Evolutionary conservation across 2,329 filamentous ascomycete species (phyloP), one percentile per base, ranked within the genome.

Genomic region (Bretziella fagacearum): DNA sequence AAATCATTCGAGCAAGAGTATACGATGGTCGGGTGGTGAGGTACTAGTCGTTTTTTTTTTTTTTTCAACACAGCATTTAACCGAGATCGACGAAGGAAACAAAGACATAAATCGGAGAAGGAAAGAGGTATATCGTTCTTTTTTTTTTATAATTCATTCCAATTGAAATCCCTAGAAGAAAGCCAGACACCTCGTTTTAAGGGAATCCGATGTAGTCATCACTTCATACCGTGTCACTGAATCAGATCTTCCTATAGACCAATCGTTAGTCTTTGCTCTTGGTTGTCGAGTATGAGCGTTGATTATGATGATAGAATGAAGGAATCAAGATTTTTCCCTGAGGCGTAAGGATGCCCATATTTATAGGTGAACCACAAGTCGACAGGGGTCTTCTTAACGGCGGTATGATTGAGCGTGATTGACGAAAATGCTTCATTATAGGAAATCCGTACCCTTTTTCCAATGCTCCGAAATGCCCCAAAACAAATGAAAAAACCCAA

Each of bases 151-250:
- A 42, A 46, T 46, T 50, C 37, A 35, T 46, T 50, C 44, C 48
- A 50, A 50, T 46, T 50, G 48, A 50, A 46, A 50, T 46, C 43
- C 48, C 48, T 49, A 46, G 43, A 49, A 48, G 46, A 48, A 49
- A 46, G 42, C 42, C 48, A 50, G 48, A 46, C 48, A 44, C 48
- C 44, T 50, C 37, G 20, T 44, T 46, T 50, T 50, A 44, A 50
- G 48, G 25, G 48, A 46, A 46, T 50, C 42, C 23, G 48, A 50
- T 50, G 29, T 49, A 43, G 48, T 50, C 47, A 45, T 49, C 43
- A 46, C 43, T 50, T 50, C 48, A 50, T 50, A 26, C 48, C 37
- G 48, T 50, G 48, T 50, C 37, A 42, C 37, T 50, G 48, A 46
- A 46, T 46, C 37, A 50, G 48, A 50, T 46, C 37, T 50, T 43